phyloP scores from a whole-genome alignment of 2,329 filamentous ascomycete genomes.

The Diaporthe sp. region DNA sequence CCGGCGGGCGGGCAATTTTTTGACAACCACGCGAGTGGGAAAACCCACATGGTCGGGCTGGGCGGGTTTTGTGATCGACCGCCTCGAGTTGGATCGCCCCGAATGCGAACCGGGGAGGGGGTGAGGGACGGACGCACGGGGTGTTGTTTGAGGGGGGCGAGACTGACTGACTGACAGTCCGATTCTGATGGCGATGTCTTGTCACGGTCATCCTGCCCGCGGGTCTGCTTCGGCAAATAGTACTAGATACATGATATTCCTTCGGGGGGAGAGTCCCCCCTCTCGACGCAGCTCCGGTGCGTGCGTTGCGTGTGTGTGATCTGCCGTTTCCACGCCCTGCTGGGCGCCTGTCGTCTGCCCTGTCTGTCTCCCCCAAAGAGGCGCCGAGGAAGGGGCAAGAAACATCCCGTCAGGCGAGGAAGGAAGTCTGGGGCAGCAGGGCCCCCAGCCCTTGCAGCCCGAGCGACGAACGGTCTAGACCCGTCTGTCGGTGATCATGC shows the following conservation, averaged over 20 bases:
- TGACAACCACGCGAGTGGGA: background rate
- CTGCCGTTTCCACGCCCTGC: slow-evolving; percentile 4
- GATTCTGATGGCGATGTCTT: background rate
- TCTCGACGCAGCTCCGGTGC: background rate
- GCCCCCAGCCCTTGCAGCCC: background rate
- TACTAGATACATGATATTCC: background rate
- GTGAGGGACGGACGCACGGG: background rate
- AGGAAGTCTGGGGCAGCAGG: background rate
- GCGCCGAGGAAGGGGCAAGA: background rate
- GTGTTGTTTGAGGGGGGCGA: background rate
- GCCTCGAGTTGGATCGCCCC: slow-evolving; percentile 4
- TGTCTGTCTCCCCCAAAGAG: background rate
- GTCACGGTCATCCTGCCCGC: background rate
- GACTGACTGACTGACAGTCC: too few relatives aligned
- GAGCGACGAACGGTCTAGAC: slow-evolving; percentile 25
- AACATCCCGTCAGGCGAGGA: background rate
- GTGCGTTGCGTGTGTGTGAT: slow-evolving; percentile 16
- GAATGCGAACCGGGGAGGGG: background rate
- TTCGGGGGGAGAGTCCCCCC: background rate
- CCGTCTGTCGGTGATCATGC: slow-evolving; percentile 25
- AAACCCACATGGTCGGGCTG: background rate
- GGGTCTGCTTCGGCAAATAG: background rate
- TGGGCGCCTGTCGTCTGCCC: background rate
- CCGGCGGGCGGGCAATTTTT: background rate
- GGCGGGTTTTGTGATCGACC: slow-evolving; percentile 7